Evolutionary conservation across 352 stramenopile species (phyloP).

Genomic region (Pythium insidiosum): DNA sequence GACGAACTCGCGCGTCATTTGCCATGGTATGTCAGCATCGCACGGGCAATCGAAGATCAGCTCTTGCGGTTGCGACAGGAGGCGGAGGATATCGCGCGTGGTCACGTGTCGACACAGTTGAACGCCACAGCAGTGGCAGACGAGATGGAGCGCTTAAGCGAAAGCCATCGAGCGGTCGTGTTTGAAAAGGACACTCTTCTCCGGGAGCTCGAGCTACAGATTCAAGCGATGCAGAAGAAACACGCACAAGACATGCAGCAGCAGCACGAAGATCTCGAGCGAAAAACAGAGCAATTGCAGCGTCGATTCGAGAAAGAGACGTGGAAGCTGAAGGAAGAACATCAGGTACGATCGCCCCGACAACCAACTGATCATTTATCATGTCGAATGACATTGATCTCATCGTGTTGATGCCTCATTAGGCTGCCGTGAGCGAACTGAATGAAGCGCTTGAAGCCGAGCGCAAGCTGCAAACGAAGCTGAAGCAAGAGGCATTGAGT

Average conservation of each 20-base stretch:
- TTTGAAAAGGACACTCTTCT: constrained; percentile 67
- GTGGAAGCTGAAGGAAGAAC: constrained; percentile 46
- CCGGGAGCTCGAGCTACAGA: constrained; percentile 48
- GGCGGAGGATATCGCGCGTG: constrained; percentile 13
- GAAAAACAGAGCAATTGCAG: constrained; percentile 49
- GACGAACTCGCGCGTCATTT: constrained; percentile 32
- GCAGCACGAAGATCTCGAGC: constrained; percentile 35
- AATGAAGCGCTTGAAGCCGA: constrained; percentile 11
- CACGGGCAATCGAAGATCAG: constrained; percentile 22
- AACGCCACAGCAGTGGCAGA: constrained; percentile 19
- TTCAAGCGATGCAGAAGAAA: constrained; percentile 39
- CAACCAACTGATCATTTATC: background rate
- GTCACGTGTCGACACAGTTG: constrained; percentile 15
- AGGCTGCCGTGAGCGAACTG: background rate
- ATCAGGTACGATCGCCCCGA: constrained; percentile 25
- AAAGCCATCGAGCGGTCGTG: constrained; percentile 39
- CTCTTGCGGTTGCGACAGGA: constrained; percentile 19
- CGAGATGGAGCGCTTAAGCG: constrained; percentile 21
- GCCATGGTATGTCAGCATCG: constrained; percentile 46
- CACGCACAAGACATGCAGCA: constrained; percentile 47
- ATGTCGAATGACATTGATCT: too few relatives aligned
- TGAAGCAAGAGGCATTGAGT: constrained; percentile 18
- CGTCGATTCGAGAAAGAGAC: constrained; percentile 33
- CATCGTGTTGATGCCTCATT: background rate
- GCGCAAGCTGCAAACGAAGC: constrained; percentile 13